Conservation (phyloP, 768 basidiomycete species). For the Strobilomyces dryophilus region DNA sequence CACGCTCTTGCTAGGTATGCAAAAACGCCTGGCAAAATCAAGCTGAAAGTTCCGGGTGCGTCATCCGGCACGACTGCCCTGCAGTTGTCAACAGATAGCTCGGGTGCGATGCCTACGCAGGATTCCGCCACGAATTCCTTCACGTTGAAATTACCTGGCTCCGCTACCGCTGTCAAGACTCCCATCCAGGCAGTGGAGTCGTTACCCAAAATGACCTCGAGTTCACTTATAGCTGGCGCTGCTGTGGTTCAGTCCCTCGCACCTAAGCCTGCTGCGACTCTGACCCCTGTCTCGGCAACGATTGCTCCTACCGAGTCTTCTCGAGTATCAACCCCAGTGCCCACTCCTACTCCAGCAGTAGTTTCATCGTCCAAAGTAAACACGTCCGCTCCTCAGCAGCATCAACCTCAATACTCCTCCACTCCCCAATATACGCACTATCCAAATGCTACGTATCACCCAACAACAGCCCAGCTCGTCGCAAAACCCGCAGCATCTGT, state of each 20-base stretch:
- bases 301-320: conserved; percentile 16
- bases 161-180: conserved; percentile 16
- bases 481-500: conserved; percentile 17
- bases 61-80: conserved; percentile 18
- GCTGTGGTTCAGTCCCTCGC: conserved; percentile 19
- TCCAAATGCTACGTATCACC: conserved; percentile 50
- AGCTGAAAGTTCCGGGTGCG: conserved; percentile 56
- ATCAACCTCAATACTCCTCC: conserved; percentile 33
- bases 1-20: conserved; percentile 61
- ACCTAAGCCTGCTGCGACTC: conserved; percentile 21
- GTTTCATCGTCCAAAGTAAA: conserved; percentile 15
- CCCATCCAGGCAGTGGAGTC: conserved; percentile 18
- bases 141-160: conserved; percentile 23
- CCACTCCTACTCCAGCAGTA: conserved; percentile 11
- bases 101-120: conserved; percentile 12
- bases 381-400: conserved; percentile 33
- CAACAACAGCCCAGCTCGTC: conserved; percentile 23
- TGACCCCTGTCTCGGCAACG: conserved; percentile 23
- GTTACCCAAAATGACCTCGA: conserved; percentile 18
- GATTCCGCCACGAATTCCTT: conserved; percentile 18
- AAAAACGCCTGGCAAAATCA: conserved; percentile 61
- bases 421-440: conserved; percentile 44
- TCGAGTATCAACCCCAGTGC: conserved; percentile 17
- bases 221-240: conserved; percentile 11
- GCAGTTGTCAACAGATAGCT: conserved; percentile 14